Conservation (phyloP, 2,329 filamentous ascomycete species). For the Xylaria sp. region DNA sequence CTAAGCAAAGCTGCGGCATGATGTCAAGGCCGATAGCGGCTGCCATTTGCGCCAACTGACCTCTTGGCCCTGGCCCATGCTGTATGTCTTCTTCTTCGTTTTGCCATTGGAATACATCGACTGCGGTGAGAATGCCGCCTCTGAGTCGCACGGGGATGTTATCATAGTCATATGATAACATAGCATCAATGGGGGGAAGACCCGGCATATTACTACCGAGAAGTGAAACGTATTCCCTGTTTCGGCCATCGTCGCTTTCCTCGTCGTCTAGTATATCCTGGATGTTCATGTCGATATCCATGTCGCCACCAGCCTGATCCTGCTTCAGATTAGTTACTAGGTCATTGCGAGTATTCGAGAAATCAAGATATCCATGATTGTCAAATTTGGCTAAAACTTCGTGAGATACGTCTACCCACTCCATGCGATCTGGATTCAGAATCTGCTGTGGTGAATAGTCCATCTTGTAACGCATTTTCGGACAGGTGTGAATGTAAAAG, state of each 20-base stretch:
- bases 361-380: constrained; percentile 66
- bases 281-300: constrained; percentile 1
- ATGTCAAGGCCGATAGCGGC: constrained; percentile 73
- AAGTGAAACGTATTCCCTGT: constrained; percentile 52
- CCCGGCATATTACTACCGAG: constrained; percentile 75
- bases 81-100: constrained; percentile 61
- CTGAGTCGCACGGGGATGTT: constrained; percentile 65
- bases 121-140: constrained; percentile 41
- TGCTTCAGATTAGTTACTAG: neutral
- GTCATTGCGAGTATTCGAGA: constrained; percentile 19
- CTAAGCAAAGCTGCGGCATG: constrained; percentile 66
- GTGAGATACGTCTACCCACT: constrained; percentile 70
- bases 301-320: constrained; percentile 3
- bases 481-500: constrained; percentile 83
- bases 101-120: constrained; percentile 66
- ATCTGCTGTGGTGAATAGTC: constrained; percentile 81
- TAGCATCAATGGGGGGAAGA: constrained; percentile 64
- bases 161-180: constrained; percentile 68
- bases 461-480: constrained; percentile 88
- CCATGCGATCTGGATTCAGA: constrained; percentile 73
- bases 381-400: constrained; percentile 64
- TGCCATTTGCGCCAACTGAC: constrained; percentile 73
- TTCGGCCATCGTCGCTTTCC: constrained; percentile 33
- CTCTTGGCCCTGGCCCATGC: constrained; percentile 59
- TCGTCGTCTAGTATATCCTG: constrained; percentile 16